Evolutionary conservation across 306 rosid species (phyloP), one percentile per base, ranked within the genome.

Genomic region (Leucaena leucocephala): DNA sequence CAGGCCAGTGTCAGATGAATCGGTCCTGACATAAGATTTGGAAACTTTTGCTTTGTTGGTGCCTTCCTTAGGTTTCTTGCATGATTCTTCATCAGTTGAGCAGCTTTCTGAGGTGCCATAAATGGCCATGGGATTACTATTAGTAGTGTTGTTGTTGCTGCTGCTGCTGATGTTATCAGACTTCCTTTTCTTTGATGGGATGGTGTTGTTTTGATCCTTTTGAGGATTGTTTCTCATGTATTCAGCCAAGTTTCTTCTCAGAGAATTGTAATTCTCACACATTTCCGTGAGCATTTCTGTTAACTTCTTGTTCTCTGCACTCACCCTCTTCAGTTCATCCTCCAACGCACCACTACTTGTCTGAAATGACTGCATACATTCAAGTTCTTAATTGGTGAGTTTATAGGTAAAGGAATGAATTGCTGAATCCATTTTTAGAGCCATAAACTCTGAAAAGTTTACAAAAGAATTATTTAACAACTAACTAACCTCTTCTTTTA

Each of bases 71-170:
- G 94, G 89, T 76, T 93, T 93, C 93, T 93, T 96, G 86, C 76
- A 90, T 2, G 97, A 90, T 54, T 91, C 99, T 76, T 92, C 97
- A 58, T 91, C 97, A 34, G 91, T 90, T 8, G 99, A 93, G 84
- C 98, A 91, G 81, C 94, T 93, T 49, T 90, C 98, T 0, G 98
- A 90, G 84, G 90, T 93, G n/a, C 93, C 97, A 72, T 89, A 87
- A 40, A 62, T 43, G 54, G 84, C 91, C 63, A 78, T 68, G 58
- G 78, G 43, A 76, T 83, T 82, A 66, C 82, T 83, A 33, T 80
- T 55, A 55, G 27, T 27, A 27, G 62, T 19, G 61, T 55, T 88
- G 77, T 75, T 89, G 70, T 85, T 85, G 27, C 12, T n/a, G n/a
- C n/a, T n/a, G 80, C 75, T 86, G 65, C 12, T 59, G 78, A 91